These are phyloP conservation scores for Dipodascus geniculatus DNA, from an alignment of 805 yeast genomes.

Conservation along the genomic window DNA sequence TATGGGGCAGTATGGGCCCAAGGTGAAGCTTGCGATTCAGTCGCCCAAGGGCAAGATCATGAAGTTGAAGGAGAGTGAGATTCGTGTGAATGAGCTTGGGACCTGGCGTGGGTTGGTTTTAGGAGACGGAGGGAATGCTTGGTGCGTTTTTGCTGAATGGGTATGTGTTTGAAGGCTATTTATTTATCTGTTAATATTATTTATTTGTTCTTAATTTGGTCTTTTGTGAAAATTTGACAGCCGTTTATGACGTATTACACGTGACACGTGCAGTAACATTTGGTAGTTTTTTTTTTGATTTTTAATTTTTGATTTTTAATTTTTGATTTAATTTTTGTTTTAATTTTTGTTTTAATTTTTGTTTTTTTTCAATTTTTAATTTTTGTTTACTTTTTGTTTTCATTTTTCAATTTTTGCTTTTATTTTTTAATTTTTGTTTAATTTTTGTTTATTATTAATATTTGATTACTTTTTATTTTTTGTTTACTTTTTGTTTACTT, in stretches of 20 bases:
- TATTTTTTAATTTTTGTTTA: neutral
- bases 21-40: constrained; percentile 55
- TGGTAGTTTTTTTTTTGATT: neutral
- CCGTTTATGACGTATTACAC: neutral
- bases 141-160: constrained; percentile 94
- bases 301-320: too few relatives aligned
- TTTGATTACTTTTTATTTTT: too few relatives aligned
- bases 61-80: constrained; percentile 41
- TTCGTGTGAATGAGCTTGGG: constrained; percentile 62
- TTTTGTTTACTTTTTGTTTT: too few relatives aligned
- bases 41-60: constrained; percentile 76
- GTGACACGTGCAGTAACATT: neutral
- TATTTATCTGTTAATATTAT: neutral
- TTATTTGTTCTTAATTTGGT: neutral
- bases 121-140: constrained; percentile 63
- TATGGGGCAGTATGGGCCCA: constrained; percentile 34
- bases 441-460: too few relatives aligned
- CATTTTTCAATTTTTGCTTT: neutral
- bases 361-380: too few relatives aligned
- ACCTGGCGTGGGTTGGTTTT: constrained; percentile 74
- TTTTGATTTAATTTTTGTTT: neutral
- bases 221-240: neutral
- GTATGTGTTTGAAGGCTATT: constrained; percentile 31
- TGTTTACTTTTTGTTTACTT: too few relatives aligned
- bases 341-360: too few relatives aligned